Evolutionary conservation across 2,329 filamentous ascomycete species (phyloP).

Genomic region (Alternaria dauci): DNA sequence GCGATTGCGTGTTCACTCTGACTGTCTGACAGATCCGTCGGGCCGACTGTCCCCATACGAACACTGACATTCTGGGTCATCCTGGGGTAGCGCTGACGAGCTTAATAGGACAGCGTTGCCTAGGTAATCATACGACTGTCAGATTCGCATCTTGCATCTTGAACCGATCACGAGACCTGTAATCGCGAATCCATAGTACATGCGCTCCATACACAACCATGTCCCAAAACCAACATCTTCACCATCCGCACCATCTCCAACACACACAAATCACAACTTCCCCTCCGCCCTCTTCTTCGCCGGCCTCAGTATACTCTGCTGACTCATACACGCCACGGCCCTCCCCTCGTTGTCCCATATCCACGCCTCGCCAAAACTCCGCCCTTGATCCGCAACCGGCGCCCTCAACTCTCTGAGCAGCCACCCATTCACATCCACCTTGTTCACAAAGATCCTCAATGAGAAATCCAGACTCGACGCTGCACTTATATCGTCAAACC

Average conservation of each 20-base stretch:
- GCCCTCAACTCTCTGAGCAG: constrained; percentile 55
- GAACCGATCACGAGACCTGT: neutral
- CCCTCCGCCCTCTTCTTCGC: constrained; percentile 15
- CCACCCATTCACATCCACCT: constrained; percentile 55
- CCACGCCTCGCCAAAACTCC: constrained; percentile 57
- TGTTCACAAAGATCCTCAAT: constrained; percentile 54
- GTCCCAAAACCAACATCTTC: neutral
- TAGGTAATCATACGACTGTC: neutral
- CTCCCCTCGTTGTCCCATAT: constrained; percentile 57
- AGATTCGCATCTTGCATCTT: no score
- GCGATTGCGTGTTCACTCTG: constrained; percentile 1
- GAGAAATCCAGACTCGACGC: constrained; percentile 62
- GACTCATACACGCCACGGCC: constrained; percentile 59
- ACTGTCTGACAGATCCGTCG: neutral
- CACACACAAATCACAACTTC: constrained; percentile 22
- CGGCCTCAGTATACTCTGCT: constrained; percentile 54
- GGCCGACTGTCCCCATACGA: neutral
- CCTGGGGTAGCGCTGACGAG: constrained; percentile 3
- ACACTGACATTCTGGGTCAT: neutral
- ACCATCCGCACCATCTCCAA: neutral
- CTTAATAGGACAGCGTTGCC: neutral
- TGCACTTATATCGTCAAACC: constrained; percentile 56
- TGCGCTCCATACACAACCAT: neutral
- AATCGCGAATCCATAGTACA: neutral
- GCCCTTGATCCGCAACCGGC: constrained; percentile 50